Base-by-base conservation (phyloP, 83 land plant species). In the Diphasiastrum complanatum region DNA sequence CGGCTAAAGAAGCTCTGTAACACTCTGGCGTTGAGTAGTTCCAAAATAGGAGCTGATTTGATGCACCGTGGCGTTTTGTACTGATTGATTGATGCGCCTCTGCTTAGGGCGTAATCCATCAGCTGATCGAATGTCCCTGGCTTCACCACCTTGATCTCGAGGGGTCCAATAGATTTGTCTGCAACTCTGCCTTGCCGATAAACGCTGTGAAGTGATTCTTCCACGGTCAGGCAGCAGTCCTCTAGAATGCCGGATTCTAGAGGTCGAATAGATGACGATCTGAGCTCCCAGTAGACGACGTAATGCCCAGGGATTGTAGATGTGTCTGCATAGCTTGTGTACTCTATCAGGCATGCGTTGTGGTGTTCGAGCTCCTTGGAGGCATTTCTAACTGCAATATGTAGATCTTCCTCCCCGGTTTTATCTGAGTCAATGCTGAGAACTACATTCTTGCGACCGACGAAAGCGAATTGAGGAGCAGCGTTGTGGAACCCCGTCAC, bases 21-120 rank as follows among this genome's bases (percentile, higher is more conserved):
- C 20, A 69, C 86, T 58, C 69, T 67, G 14, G 74, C 61, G 52
- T 82, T 63, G 49, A 85, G 58, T 6, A 85, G 79, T 60, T 82
- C 79, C 1, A 82, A 58, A 23, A 77, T 69, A 30, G 83, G 77
- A 5, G 69, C 59, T 34, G 56, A 71, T 45, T 69, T 73, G 18
- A 88, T 76, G 54, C 86, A 85, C 4, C 95, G 63, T 2, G 96
- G 96, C 0, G 87, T 73, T 74, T 89, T 89, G 75, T 85, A 89
- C 75, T 89, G 96, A 47, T 83, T 82, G 2, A 86, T 86, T 4
- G 87, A 83, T 1, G 91, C 70, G 2, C 96, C 96, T 4, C 51
- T 60, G 53, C 70, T 74, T 11, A 85, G 41, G 5, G 87, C 86
- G 29, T 63, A 80, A 53, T 85, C 84, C 91, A 85, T 83, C 41